Base-by-base conservation (phyloP, 2,329 filamentous ascomycete genomes). In the Fusarium camptoceras region DNA sequence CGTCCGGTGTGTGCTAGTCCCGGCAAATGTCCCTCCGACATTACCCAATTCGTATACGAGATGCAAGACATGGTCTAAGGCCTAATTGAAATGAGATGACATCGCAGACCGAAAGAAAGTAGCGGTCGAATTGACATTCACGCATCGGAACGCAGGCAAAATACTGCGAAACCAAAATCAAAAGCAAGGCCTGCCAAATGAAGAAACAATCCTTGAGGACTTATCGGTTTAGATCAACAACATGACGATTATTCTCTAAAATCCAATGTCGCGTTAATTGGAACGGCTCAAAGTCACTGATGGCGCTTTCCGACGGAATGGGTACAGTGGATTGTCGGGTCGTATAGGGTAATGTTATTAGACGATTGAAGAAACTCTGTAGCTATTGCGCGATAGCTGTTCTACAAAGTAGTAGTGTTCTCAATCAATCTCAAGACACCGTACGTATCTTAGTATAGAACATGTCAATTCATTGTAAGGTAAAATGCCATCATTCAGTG, bases 221-320 rank as follows among this genome's bases (percentile, higher is more conserved):
- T 27, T 10, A 27, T 9, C 2, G 7, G 25, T 34, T 18, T 5
- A 4, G 9, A 34, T 11, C 6, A 37, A n/a, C 34, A n/a, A 6
- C 0, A 18, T 5, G 5, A 11, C 16, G 4, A 3, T 6, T 1
- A 11, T 1, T n/a, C 0, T n/a, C 18, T n/a, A 3, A 10, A 37
- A 37, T 11, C 5, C 10, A 6, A 37, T 37, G 34, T 37, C 34
- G 34, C 34, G n/a, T 37, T 2, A 3, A n/a, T 37, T n/a, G 34
- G 4, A 7, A 12, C 6, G 0, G 6, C 3, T 37, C 10, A 10
- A 34, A 10, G 2, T 18, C 18, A 16, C 5, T 18, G 16, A 1
- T 5, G 8, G 15, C 16, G 31, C 16, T 34, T 16, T 34, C 31
- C 10, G 8, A 34, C 8, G 4, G 16, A 8, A 34, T 6, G 11